These are phyloP conservation scores for Pilatotrama ljubarskyi DNA, from an alignment of 768 basidiomycete genomes.

Conservation along the genomic window DNA sequence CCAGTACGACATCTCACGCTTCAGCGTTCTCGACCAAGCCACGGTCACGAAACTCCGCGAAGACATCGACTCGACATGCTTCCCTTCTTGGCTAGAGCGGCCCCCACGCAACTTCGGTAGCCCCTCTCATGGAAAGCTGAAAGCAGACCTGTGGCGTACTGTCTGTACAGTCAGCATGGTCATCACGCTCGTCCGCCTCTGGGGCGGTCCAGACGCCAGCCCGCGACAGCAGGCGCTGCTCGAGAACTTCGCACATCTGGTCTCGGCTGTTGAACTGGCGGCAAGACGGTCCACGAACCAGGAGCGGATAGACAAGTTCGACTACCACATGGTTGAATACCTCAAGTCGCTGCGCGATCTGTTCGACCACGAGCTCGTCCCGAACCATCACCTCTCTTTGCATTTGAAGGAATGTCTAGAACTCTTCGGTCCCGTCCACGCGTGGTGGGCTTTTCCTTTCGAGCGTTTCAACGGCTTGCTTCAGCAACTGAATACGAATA, in stretches of 20 bases:
- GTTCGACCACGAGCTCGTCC: conserved; percentile 30
- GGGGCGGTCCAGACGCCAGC: conserved; percentile 26
- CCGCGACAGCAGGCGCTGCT: conserved; percentile 1
- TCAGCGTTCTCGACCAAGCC: not conserved
- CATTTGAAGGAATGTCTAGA: conserved; percentile 32
- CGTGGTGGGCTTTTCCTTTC: no score
- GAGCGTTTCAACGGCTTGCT: conserved; percentile 32
- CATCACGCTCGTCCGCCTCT: conserved; percentile 37
- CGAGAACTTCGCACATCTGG: conserved; percentile 19
- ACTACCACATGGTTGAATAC: conserved; percentile 23
- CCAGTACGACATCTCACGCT: not conserved
- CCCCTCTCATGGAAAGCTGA: conserved; percentile 20
- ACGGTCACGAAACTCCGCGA: not conserved
- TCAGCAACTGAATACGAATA: conserved; percentile 29
- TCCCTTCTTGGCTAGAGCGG: conserved; percentile 18
- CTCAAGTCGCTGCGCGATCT: conserved; percentile 20
- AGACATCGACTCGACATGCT: not conserved
- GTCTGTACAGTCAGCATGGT: conserved; percentile 38
- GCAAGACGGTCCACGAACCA: conserved; percentile 13
- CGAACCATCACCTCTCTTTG: conserved; percentile 34
- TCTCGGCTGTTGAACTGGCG: conserved; percentile 26
- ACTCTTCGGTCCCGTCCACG: conserved; percentile 33
- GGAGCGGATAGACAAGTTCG: conserved; percentile 4
- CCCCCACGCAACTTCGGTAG: conserved; percentile 19
- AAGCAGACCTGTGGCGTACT: conserved; percentile 34